Evolutionary conservation across 2,329 filamentous ascomycete species (phyloP), one percentile per base, ranked within the genome.

Genomic region (Aspergillus thermomutatus): DNA sequence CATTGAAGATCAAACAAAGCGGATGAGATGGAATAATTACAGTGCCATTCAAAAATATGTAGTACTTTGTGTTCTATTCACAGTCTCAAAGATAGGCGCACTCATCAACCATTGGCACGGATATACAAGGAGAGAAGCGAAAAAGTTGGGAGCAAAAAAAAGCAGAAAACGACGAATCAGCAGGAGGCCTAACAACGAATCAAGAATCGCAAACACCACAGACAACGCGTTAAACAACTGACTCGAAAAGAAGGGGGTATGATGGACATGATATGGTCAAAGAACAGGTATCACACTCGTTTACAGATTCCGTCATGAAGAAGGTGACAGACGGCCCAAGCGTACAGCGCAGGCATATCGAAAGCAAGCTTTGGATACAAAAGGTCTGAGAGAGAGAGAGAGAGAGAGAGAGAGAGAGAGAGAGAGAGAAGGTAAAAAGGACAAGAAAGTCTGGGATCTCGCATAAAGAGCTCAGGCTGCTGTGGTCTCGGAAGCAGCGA

Each of bases 211-310:
- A 31, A 58, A 54, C 25, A 48, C 47, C 21, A 54, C 21, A 54
- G 53, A 26, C 54, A 50, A 40, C 41, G 37, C 28, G 27, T 55
- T 19, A 56, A 26, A 41, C 27, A 60, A 31, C 54, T 50, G 52
- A 46, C 54, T 54, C 34, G 26, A 47, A 49, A 55, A 57, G 49
- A 48, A 47, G 59, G 58, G 43, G 62, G 62, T 63, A 63, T 65
- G 61, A 56, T 57, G 57, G 56, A 57, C 46, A 64, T 54, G 46
- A 57, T 53, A 59, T 50, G 52, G 51, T 47, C 56, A 58, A 50
- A 59, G 53, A 54, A 56, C 50, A 54, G 58, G 52, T 57, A 63
- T 60, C 57, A 59, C 62, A 60, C 53, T 60, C 57, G 55, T 55
- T 57, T 57, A 53, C 52, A 52, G 48, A 46, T 55, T 61, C 50